Evolutionary conservation across 2,329 filamentous ascomycete genomes (phyloP).

Genomic region (Nothomitra cinnamomea): DNA sequence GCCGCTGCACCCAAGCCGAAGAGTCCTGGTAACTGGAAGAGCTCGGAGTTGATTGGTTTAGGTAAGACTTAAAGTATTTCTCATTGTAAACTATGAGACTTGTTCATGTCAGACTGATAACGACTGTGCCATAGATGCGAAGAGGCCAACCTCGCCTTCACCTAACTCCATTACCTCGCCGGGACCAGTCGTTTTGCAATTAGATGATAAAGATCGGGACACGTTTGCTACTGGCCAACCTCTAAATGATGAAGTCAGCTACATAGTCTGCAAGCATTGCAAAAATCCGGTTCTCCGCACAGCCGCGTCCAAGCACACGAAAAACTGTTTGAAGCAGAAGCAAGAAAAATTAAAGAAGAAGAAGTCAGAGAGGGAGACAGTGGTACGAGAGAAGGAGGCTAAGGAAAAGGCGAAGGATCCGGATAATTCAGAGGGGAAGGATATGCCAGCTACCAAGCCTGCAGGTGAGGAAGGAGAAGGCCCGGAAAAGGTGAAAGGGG

Average conservation of each 20-base stretch:
- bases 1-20: conserved; percentile 1
- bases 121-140: neutral
- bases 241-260: conserved; percentile 61
- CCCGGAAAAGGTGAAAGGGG: conserved; percentile 26
- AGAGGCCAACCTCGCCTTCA: neutral
- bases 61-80: neutral
- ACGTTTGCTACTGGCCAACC: conserved; percentile 71
- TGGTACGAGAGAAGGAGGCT: conserved; percentile 4
- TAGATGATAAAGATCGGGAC: conserved; percentile 60
- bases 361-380: conserved; percentile 6
- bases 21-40: conserved; percentile 1
- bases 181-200: conserved; percentile 21
- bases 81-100: neutral
- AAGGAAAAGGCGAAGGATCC: conserved; percentile 15
- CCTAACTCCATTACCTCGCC: neutral
- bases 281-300: conserved; percentile 71
- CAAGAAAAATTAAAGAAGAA: conserved; percentile 28
- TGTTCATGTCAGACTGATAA: neutral
- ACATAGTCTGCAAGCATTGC: conserved; percentile 83
- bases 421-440: conserved; percentile 16
- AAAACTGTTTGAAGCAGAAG: conserved; percentile 69
- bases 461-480: conserved; percentile 23
- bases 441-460: conserved; percentile 15
- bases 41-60: neutral
- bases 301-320: conserved; percentile 62